Evolutionary conservation across 495 filamentous ascomycete species (phyloP).

Genomic region (Penicillium cinerascens): DNA sequence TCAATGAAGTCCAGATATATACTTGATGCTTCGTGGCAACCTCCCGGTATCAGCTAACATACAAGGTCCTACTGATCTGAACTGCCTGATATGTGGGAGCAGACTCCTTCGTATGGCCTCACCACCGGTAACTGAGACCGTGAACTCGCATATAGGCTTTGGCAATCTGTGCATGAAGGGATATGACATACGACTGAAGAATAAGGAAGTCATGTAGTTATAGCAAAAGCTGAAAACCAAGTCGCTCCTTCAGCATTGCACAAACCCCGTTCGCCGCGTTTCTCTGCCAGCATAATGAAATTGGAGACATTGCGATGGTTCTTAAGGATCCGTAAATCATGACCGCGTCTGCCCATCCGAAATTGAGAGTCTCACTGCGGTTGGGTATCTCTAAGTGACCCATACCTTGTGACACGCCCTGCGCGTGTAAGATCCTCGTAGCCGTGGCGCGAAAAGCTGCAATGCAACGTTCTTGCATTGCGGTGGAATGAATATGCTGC

Average conservation of each 20-base stretch:
- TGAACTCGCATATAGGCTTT: no score
- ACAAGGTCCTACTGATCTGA: no score
- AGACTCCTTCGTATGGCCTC: no score
- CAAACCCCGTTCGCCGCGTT: slow-evolving; percentile 3
- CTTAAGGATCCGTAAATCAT: slow-evolving; percentile 12
- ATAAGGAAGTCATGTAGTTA: slow-evolving; percentile 1
- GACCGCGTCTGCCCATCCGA: slow-evolving; percentile 10
- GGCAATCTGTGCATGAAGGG: not conserved
- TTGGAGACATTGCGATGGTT: slow-evolving; percentile 7
- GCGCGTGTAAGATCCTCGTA: slow-evolving; percentile 8
- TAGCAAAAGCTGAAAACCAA: slow-evolving; percentile 10
- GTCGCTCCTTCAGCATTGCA: slow-evolving; percentile 8
- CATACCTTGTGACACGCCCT: slow-evolving; percentile 2
- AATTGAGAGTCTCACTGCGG: slow-evolving; percentile 5
- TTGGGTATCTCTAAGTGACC: no score
- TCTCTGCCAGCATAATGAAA: slow-evolving; percentile 12
- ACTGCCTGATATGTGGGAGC: no score
- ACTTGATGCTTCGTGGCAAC: no score
- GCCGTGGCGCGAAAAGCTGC: slow-evolving; percentile 8
- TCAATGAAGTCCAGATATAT: no score
- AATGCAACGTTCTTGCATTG: slow-evolving; percentile 9
- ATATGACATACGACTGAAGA: slow-evolving; percentile 2
- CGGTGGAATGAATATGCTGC: slow-evolving; percentile 5
- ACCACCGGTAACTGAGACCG: no score
- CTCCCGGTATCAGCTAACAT: no score